Conservation (phyloP, 2,329 filamentous ascomycete genomes). For the Paecilomyces fulvus region DNA sequence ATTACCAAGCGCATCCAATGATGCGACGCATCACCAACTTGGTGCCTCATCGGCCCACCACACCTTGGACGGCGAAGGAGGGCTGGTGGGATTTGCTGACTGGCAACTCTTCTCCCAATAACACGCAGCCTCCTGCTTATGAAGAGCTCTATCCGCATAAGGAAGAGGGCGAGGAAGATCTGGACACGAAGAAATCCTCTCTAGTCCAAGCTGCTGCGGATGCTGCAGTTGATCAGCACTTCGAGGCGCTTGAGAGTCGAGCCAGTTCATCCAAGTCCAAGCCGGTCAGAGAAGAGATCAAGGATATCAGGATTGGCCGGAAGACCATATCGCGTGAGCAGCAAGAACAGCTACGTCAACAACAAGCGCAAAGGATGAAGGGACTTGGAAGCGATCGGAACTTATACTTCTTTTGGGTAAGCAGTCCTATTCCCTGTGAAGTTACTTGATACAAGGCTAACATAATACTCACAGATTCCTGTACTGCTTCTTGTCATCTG, state of each 20-base stretch:
- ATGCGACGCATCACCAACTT: slow-evolving; percentile 65
- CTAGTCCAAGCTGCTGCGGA: slow-evolving; percentile 36
- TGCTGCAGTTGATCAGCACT: slow-evolving; percentile 37
- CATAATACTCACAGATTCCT: slow-evolving; percentile 32
- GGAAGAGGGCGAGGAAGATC: slow-evolving; percentile 26
- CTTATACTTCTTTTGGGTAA: slow-evolving; percentile 48
- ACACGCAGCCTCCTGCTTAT: slow-evolving; percentile 62
- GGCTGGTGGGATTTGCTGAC: slow-evolving; percentile 63
- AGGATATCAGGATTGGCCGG: slow-evolving; percentile 35
- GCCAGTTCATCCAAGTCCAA: slow-evolving; percentile 14
- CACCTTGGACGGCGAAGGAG: slow-evolving; percentile 33
- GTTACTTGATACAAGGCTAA: slow-evolving; percentile 12
- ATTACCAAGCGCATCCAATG: slow-evolving; percentile 66
- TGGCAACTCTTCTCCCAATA: slow-evolving; percentile 35
- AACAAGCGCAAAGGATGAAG: slow-evolving; percentile 42
- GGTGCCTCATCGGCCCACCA: slow-evolving; percentile 57
- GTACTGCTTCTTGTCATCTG: slow-evolving; percentile 38
- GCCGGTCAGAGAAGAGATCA: slow-evolving; percentile 19
- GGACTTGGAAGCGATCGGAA: slow-evolving; percentile 42
- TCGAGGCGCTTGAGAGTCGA: slow-evolving; percentile 28
- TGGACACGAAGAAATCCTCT: slow-evolving; percentile 36
- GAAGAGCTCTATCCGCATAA: slow-evolving; percentile 63
- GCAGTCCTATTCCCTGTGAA: slow-evolving; percentile 10
- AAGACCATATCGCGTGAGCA: slow-evolving; percentile 37
- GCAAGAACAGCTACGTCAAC: slow-evolving; percentile 38